Conservation (phyloP, 331 rosid genomes). For the Dryas integrifolia region DNA sequence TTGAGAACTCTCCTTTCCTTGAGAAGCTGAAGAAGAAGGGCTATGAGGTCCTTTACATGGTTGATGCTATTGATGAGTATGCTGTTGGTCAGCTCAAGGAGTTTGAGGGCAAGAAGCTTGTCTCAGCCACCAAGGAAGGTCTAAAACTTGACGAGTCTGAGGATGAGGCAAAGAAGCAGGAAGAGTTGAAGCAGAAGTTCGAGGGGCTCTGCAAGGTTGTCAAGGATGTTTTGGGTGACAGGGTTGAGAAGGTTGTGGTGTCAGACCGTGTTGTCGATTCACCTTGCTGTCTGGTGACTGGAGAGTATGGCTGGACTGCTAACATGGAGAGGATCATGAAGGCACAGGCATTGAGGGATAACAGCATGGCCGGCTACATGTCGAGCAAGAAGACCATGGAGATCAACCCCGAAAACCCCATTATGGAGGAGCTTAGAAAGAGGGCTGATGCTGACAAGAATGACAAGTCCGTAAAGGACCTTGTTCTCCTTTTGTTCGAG, state of each 20-base stretch:
- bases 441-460: constrained; percentile 73
- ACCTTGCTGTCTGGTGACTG: constrained; percentile 81
- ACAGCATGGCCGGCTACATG: constrained; percentile 85
- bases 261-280: constrained; percentile 79
- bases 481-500: constrained; percentile 70
- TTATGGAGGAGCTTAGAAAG: constrained; percentile 83
- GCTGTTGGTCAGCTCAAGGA: constrained; percentile 83
- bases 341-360: constrained; percentile 78
- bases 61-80: constrained; percentile 78
- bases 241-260: constrained; percentile 71
- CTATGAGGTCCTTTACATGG: constrained; percentile 68
- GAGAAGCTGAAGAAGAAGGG: constrained; percentile 82
- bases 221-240: constrained; percentile 75
- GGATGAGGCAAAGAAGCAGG: constrained; percentile 55
- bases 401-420: constrained; percentile 76
- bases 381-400: constrained; percentile 87
- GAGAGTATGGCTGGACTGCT: constrained; percentile 87
- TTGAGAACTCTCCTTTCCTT: constrained; percentile 77
- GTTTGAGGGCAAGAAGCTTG: constrained; percentile 70
- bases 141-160: constrained; percentile 70
- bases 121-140: constrained; percentile 79
- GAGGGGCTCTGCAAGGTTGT: constrained; percentile 71
- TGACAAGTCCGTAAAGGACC: constrained; percentile 82
- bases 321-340: constrained; percentile 89
- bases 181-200: constrained; percentile 58